Evolutionary conservation across 345 rosid genomes (phyloP).

Genomic region (Pugionium cornutum): DNA sequence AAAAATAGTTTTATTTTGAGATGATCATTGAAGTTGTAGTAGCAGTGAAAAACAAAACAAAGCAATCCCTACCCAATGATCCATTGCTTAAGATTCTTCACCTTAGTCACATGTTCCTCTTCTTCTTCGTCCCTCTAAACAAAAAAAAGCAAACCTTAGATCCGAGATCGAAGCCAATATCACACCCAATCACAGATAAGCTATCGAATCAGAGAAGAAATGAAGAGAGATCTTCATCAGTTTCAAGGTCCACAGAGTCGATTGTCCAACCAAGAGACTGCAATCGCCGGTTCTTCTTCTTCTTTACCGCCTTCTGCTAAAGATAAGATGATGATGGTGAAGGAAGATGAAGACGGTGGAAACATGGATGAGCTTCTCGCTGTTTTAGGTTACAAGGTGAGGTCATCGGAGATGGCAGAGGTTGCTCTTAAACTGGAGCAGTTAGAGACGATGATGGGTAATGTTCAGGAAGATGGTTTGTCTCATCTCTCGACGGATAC

Average conservation of each 20-base stretch:
- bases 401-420: constrained; percentile 78
- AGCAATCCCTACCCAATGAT: constrained; percentile 43
- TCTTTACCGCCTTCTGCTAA: constrained; percentile 1
- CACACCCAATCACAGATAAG: not conserved
- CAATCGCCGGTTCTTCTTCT: constrained; percentile 3
- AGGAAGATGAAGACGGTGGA: constrained; percentile 51
- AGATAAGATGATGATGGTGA: constrained; percentile 52
- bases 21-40: constrained; percentile 49
- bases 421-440: constrained; percentile 83
- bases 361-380: constrained; percentile 77
- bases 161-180: constrained; percentile 21
- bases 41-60: constrained; percentile 49
- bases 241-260: constrained; percentile 36
- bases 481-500: constrained; percentile 63
- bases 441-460: constrained; percentile 67
- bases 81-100: constrained; percentile 51
- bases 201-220: constrained; percentile 16
- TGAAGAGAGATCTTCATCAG: constrained; percentile 50
- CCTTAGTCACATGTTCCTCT: constrained; percentile 37
- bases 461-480: constrained; percentile 59
- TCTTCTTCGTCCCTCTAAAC: constrained; percentile 19
- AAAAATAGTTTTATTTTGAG: not conserved
- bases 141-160: constrained; percentile 12
- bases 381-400: constrained; percentile 70
- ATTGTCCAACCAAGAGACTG: constrained; percentile 21